Evolutionary conservation across 2,329 filamentous ascomycete genomes (phyloP), one percentile per base, ranked within the genome.

Genomic region (Eurotiales sp.): DNA sequence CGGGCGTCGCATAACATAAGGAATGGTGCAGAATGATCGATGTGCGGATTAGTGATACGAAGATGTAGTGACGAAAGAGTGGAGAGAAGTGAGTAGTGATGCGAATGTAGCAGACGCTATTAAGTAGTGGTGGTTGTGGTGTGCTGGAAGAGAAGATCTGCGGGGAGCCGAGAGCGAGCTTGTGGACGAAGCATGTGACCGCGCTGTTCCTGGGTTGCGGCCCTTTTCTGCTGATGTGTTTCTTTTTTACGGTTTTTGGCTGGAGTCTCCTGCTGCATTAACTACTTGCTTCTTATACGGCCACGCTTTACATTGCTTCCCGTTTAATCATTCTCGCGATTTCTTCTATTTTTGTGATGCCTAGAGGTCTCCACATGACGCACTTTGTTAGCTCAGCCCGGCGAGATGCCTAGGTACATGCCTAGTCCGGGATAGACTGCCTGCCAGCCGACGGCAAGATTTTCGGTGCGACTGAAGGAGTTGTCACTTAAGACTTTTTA

Each of bases 1-100:
- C 62, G 64, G 58, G 60, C 55, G 58, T 55, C 44, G 47, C 46
- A 50, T 39, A 23, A 29, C 46, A 50, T 36, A 42, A 19, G 12
- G 42, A 14, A 47, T 23, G 32, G 21, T 30, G 1, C 34, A n/a
- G n/a, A 25, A 42, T 36, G 45, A 50, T 36, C n/a, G 14, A 54
- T 46, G 44, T 47, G 43, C 42, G 12, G 29, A 7, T 39, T 27
- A 27, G 4, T 10, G 32, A 32, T 30, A 46, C 23, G 30, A 27
- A 46, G 30, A 21, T 22, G 39, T 40, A 17, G 25, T 27, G n/a
- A 14, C 15, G n/a, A 36, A 36, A n/a, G n/a, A n/a, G n/a, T n/a
- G n/a, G 29, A 29, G 42, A 45, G 29, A 27, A 45, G 40, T n/a
- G 40, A 19, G 4, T 27, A 45, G 23, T 25, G 12, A 43, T 14